phyloP scores from a whole-genome alignment of 1,139 yeast species.

The Zygosaccharomyces pseudobailii region DNA sequence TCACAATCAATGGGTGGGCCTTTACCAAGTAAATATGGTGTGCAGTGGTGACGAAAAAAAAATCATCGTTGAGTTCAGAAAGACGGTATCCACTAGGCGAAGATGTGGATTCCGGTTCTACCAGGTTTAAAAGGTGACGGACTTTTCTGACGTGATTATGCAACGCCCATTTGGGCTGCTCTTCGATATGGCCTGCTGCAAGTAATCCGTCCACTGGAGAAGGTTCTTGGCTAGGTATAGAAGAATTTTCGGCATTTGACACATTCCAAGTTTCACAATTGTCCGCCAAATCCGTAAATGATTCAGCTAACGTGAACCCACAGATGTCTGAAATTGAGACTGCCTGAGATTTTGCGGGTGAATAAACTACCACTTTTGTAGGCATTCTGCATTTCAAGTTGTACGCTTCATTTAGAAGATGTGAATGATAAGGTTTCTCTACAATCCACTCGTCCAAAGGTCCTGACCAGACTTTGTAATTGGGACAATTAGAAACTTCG shows the following conservation, averaged over 20 bases:
- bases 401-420: neutral
- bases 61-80: conserved; percentile 16
- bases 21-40: conserved; percentile 17
- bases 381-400: neutral
- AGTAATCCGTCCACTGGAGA: conserved; percentile 2
- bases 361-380: neutral
- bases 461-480: neutral
- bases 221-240: neutral
- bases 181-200: conserved; percentile 1
- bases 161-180: conserved; percentile 16
- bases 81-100: conserved; percentile 18
- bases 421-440: neutral
- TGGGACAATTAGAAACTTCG: neutral
- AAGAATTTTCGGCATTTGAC: too few species aligned
- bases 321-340: neutral
- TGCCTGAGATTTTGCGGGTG: neutral
- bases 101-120: conserved; percentile 9
- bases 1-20: conserved; percentile 38
- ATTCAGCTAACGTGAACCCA: conserved; percentile 1
- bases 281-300: neutral
- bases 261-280: neutral
- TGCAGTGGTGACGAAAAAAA: conserved; percentile 22
- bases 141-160: conserved; percentile 23
- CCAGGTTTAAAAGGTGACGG: conserved; percentile 8
- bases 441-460: neutral